Base-by-base conservation (phyloP, 1,139 yeast genomes). In the Kurtzmaniella natalensis region DNA sequence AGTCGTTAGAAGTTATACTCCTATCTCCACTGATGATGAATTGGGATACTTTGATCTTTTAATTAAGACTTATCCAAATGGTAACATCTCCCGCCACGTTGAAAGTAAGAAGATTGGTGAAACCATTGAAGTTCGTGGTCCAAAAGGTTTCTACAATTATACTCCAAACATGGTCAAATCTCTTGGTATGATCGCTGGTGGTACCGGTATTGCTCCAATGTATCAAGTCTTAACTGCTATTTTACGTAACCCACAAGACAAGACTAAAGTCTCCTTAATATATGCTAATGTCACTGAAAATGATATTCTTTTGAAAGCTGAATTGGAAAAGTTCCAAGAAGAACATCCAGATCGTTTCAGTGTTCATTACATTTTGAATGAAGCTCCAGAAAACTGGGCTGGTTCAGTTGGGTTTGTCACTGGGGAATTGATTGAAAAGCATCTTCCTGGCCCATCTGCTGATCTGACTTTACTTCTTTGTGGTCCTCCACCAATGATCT, bases 201-300 rank as follows among this genome's bases (percentile, higher is more conserved):
- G 98, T 54, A 75, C 94, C 32, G 97, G 97, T 61, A 87, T 92
- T 61, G 86, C 96, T 20, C 98, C 97, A 42, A 72, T 89, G 70
- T 88, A 73, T 71, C 98, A 92, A 66, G 64, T 92, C 57, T 61
- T 86, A 45, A 80, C 77, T 48, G 78, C 78, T 44, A 72, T 83
- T 50, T 64, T 81, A 55, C 70, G 71, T 50, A 78, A 88, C 68
- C 87, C 94, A 30, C 64, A 63, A 25, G 97, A 89, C 65, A 82
- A 84, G 59, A 92, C 97, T 52, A 81, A 83, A 69, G 76, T 92
- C 43, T 71, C 78, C 46, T 71, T 92, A 51, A 60, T 81, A 54
- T 88, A 85, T 64, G 96, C 95, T 46, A 81, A 81, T 59, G 76
- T 79, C 57, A 64, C 88, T 38, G 79, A 78, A 35, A 70, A 69